phyloP scores from a whole-genome alignment of 192 early-diverging fungal genomes.

The Podila clonocystis region DNA sequence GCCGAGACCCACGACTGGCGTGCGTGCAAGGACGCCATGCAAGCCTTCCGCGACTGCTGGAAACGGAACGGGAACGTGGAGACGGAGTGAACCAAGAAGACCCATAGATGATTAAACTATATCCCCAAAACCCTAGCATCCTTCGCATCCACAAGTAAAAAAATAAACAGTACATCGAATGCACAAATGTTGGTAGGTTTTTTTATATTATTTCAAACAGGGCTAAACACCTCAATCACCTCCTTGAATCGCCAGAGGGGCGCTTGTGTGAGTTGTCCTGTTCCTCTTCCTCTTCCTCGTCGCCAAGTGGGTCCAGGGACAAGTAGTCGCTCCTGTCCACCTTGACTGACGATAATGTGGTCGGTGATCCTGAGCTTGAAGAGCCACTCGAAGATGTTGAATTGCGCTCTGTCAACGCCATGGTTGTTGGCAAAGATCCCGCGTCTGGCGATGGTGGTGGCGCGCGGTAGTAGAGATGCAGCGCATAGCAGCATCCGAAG shows the following conservation, averaged over 20 bases:
- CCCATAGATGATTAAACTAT: not conserved
- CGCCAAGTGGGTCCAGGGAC: constrained; percentile 17
- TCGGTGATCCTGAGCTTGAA: constrained; percentile 14
- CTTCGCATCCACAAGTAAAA: too few relatives aligned
- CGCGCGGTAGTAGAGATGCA: constrained; percentile 48
- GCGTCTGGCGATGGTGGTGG: constrained; percentile 1
- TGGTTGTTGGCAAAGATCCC: not conserved
- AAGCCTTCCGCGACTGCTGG: constrained; percentile 84
- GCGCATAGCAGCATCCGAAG: constrained; percentile 45
- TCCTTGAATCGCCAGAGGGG: not conserved
- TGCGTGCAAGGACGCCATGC: constrained; percentile 79
- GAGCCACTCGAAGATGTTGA: constrained; percentile 4
- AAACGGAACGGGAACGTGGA: constrained; percentile 53
- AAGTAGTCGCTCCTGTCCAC: constrained; percentile 32
- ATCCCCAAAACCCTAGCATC: not conserved
- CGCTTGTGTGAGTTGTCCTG: not conserved
- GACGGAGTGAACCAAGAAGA: constrained; percentile 10
- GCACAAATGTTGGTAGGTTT: too few relatives aligned
- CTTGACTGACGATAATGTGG: constrained; percentile 3
- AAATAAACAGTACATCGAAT: too few relatives aligned
- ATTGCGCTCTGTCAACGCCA: not conserved
- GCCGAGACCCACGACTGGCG: constrained; percentile 91
- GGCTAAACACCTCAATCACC: too few relatives aligned
- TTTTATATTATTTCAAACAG: too few relatives aligned
- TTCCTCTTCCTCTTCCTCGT: constrained; percentile 10